These are phyloP conservation scores for Rehmannia glutinosa DNA, from an alignment of 257 asterid genomes.

Conservation along the genomic window DNA sequence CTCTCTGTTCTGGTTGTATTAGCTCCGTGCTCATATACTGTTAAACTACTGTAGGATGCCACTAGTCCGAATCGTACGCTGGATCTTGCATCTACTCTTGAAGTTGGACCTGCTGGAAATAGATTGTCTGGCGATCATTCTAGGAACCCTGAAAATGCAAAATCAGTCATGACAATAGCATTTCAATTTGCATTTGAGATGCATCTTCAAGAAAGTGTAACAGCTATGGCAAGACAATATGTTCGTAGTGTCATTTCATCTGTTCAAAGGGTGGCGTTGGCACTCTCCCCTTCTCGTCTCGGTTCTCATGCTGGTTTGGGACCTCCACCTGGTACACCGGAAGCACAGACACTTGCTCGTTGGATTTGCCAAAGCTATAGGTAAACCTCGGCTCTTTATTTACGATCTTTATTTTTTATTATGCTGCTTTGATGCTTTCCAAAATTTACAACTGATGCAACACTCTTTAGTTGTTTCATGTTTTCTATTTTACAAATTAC, in stretches of 20 bases:
- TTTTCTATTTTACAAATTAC: no score
- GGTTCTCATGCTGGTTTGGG: slow-evolving; percentile 47
- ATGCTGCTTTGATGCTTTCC: no score
- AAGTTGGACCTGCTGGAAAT: slow-evolving; percentile 58
- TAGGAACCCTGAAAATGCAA: slow-evolving; percentile 37
- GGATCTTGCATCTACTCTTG: slow-evolving; percentile 94
- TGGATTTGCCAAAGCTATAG: slow-evolving; percentile 98
- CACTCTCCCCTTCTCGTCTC: slow-evolving; percentile 74
- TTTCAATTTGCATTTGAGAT: slow-evolving; percentile 88
- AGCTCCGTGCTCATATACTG: not conserved
- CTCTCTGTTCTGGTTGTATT: not conserved
- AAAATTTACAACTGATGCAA: no score
- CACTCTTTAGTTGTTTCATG: no score
- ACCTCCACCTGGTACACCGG: slow-evolving; percentile 79
- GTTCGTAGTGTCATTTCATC: slow-evolving; percentile 86
- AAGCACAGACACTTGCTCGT: slow-evolving; percentile 75
- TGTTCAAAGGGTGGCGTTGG: slow-evolving; percentile 92
- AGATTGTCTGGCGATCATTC: slow-evolving; percentile 40
- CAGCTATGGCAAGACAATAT: slow-evolving; percentile 93
- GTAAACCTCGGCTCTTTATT: slow-evolving; percentile 19
- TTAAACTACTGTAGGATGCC: slow-evolving; percentile 43
- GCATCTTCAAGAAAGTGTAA: slow-evolving; percentile 79
- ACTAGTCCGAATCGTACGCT: slow-evolving; percentile 84
- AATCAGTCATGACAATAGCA: slow-evolving; percentile 95
- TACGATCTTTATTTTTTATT: not conserved